Base-by-base conservation (phyloP, 495 filamentous ascomycete species). In the Penicillium flavigenum region DNA sequence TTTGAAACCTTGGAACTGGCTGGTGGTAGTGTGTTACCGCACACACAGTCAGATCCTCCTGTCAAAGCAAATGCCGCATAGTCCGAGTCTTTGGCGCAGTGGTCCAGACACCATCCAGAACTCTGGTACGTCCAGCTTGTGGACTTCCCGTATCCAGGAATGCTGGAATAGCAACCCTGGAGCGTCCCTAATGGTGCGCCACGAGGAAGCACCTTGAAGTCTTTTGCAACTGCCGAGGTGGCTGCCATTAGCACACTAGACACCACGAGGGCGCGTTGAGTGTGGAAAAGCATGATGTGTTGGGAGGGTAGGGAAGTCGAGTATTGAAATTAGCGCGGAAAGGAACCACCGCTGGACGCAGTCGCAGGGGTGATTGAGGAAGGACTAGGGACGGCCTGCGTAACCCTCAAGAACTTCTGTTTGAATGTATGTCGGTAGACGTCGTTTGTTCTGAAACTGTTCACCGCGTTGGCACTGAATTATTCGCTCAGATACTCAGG, bases 341-440 rank as follows among this genome's bases (percentile, higher is more conserved):
- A 49, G 31, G 16, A 54, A 60, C 51, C 56, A 66, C 54, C 58
- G 57, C 60, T 62, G 64, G 63, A 68, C 63, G 59, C 65, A 62
- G 64, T 67, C 54, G 47, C 39, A 59, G 42, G 56, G 58, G 50
- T 55, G 54, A 57, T 60, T 46, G 45, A n/a, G 22, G 67, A 73
- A 71, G 56, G 63, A 66, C 34, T 59, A 72, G 76, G 70, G 67
- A 79, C 76, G 76, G 69, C 76, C 76, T 31, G 76, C 76, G 76
- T 76, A 70, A 70, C 71, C 76, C 72, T 75, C 65, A 48, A 27
- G 50, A 68, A 62, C 62, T 62, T 68, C 57, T 51, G 17, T 44
- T 54, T 44, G 27, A 14, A 43, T 38, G 26, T 54, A 54, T 53
- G 44, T 14, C 32, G 50, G 56, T 43, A 17, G 36, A 46, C n/a